Evolutionary conservation across 768 basidiomycete genomes (phyloP).

Genomic region (Tylopilus cervinicoccineus): DNA sequence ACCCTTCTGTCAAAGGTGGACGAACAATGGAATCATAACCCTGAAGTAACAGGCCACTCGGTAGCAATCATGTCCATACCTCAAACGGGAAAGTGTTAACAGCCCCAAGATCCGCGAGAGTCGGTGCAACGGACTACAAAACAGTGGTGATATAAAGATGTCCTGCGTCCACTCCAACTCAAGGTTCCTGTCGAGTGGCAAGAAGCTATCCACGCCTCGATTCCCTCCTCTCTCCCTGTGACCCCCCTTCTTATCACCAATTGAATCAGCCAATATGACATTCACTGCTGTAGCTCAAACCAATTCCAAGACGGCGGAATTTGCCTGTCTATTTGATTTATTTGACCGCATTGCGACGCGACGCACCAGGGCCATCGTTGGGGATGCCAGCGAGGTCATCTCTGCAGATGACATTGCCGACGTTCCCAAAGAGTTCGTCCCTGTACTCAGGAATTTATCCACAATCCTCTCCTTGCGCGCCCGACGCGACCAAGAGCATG

Average conservation of each 20-base stretch:
- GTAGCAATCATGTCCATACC: constrained; percentile 11
- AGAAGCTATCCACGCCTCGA: constrained; percentile 1
- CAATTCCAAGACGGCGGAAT: constrained; percentile 45
- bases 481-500: constrained; percentile 23
- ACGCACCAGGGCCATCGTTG: constrained; percentile 30
- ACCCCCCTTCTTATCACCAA: constrained; percentile 3
- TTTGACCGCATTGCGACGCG: constrained; percentile 52
- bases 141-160: constrained; percentile 17
- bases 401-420: constrained; percentile 30
- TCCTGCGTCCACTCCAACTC: not conserved
- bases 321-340: constrained; percentile 49
- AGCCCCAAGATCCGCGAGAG: constrained; percentile 1
- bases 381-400: constrained; percentile 16
- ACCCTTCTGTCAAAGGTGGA: constrained; percentile 2
- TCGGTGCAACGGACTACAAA: constrained; percentile 14
- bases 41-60: constrained; percentile 21
- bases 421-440: constrained; percentile 26
- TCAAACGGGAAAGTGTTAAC: not conserved
- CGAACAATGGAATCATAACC: constrained; percentile 11
- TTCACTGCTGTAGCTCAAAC: constrained; percentile 18
- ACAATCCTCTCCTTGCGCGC: constrained; percentile 32
- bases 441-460: constrained; percentile 37
- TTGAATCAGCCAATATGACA: constrained; percentile 16
- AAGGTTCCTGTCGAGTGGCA: not conserved
- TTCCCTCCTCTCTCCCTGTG: not conserved